These are phyloP conservation scores for Alternaria metachromatica DNA, from an alignment of 2,329 filamentous ascomycete genomes.

Conservation along the genomic window DNA sequence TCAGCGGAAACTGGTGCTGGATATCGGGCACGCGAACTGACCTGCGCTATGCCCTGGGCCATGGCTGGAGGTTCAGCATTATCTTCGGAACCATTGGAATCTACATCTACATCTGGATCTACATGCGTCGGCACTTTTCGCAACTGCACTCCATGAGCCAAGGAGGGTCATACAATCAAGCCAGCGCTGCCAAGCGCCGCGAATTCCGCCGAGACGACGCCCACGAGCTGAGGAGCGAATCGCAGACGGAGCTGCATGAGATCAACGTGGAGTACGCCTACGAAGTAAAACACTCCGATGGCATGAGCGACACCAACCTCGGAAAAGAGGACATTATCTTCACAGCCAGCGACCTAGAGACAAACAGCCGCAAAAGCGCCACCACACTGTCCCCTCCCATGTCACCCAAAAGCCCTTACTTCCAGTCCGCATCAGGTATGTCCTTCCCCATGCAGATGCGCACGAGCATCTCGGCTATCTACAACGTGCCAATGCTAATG, in stretches of 20 bases:
- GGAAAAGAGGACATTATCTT: background rate
- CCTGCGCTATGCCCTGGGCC: slow-evolving; percentile 4
- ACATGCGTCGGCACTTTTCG: slow-evolving; percentile 4
- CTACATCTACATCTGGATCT: slow-evolving; percentile 10
- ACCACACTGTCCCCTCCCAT: background rate
- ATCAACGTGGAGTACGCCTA: slow-evolving; percentile 9
- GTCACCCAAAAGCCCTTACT: background rate
- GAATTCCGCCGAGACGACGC: background rate
- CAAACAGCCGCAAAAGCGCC: background rate
- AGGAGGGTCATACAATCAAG: background rate
- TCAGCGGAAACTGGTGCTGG: slow-evolving; percentile 15
- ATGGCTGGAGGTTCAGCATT: slow-evolving; percentile 9
- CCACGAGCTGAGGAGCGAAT: background rate
- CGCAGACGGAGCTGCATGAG: slow-evolving; percentile 3
- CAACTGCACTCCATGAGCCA: background rate
- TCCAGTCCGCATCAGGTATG: background rate
- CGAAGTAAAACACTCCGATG: slow-evolving; percentile 7
- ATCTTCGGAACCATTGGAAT: slow-evolving; percentile 6
- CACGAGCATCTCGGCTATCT: background rate
- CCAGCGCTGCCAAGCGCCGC: background rate
- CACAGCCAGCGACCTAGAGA: background rate
- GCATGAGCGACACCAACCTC: slow-evolving; percentile 6
- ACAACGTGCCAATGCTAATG: background rate
- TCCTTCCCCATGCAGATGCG: background rate
- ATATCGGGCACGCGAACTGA: slow-evolving; percentile 6